Evolutionary conservation across 805 yeast species (phyloP).

Genomic region (Candida ovalis): DNA sequence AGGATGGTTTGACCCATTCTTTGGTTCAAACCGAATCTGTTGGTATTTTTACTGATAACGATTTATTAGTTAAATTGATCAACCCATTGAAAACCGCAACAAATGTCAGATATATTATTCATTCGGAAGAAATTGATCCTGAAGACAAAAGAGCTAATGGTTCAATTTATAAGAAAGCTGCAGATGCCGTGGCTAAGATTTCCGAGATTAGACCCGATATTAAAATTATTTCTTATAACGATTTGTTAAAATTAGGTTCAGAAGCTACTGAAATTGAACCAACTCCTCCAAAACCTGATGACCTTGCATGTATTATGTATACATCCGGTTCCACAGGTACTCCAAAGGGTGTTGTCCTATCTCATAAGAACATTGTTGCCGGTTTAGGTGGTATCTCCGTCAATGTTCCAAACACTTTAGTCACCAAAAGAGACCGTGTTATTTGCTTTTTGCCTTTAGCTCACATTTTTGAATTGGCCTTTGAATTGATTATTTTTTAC

Average conservation of each 20-base stretch:
- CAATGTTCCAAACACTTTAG: slow-evolving; percentile 49
- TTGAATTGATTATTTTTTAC: slow-evolving; percentile 72
- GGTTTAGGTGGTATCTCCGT: slow-evolving; percentile 82
- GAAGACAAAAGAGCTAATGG: slow-evolving; percentile 65
- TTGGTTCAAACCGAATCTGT: slow-evolving; percentile 74
- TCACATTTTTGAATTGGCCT: slow-evolving; percentile 89
- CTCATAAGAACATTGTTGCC: slow-evolving; percentile 67
- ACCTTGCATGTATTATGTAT: slow-evolving; percentile 75
- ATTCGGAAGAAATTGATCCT: slow-evolving; percentile 57
- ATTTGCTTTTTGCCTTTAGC: slow-evolving; percentile 93
- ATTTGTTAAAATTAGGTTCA: slow-evolving; percentile 63
- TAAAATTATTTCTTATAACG: slow-evolving; percentile 59
- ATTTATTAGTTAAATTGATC: slow-evolving; percentile 60
- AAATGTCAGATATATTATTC: slow-evolving; percentile 64
- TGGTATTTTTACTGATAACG: slow-evolving; percentile 82
- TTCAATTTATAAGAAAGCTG: slow-evolving; percentile 53
- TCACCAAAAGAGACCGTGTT: slow-evolving; percentile 61
- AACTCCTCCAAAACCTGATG: slow-evolving; percentile 52
- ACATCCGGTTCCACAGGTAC: slow-evolving; percentile 85
- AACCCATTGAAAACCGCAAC: slow-evolving; percentile 67
- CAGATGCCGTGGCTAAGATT: slow-evolving; percentile 55
- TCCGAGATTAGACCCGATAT: slow-evolving; percentile 72
- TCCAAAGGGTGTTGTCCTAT: slow-evolving; percentile 78
- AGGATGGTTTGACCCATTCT: slow-evolving; percentile 81
- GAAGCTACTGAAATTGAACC: slow-evolving; percentile 36